Conservation (phyloP, 1,139 yeast genomes). For the Pneumocystis jirovecii region DNA sequence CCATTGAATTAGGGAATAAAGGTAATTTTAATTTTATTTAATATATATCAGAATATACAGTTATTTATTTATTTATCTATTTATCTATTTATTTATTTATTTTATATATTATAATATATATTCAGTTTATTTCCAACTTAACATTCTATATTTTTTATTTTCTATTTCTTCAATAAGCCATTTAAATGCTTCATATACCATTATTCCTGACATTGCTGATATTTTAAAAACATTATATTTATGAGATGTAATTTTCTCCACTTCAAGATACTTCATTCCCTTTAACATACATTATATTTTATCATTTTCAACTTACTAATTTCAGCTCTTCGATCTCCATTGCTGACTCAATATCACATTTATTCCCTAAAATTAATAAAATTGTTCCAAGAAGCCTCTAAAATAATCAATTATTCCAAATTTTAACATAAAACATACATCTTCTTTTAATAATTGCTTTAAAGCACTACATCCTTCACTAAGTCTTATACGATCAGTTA, state of each 20-base stretch:
- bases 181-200: slow-evolving; percentile 33
- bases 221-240: slow-evolving; percentile 30
- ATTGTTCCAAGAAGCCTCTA: slow-evolving; percentile 47
- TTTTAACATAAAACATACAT: slow-evolving; percentile 21
- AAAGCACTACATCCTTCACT: slow-evolving; percentile 37
- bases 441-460: slow-evolving; percentile 46
- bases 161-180: slow-evolving; percentile 33
- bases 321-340: slow-evolving; percentile 18
- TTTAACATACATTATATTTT: slow-evolving; percentile 28
- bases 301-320: slow-evolving; percentile 18
- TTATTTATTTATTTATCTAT: not conserved
- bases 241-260: slow-evolving; percentile 36
- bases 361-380: slow-evolving; percentile 31
- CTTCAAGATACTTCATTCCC: slow-evolving; percentile 18
- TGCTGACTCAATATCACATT: slow-evolving; percentile 26
- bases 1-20: not conserved
- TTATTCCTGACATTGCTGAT: slow-evolving; percentile 46
- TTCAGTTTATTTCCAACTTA: not conserved
- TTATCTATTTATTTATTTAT: no score
- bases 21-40: not conserved
- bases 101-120: not conserved
- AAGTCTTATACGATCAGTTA: slow-evolving; percentile 55
- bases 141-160: not conserved
- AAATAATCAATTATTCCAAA: not conserved
- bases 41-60: not conserved